A percentile compares a stretch with the other conserved stretches of the same genome.
Evolutionary conservation across 768 basidiomycete genomes (phyloP).

Genomic region (Auriscalpium microsporum): DNA sequence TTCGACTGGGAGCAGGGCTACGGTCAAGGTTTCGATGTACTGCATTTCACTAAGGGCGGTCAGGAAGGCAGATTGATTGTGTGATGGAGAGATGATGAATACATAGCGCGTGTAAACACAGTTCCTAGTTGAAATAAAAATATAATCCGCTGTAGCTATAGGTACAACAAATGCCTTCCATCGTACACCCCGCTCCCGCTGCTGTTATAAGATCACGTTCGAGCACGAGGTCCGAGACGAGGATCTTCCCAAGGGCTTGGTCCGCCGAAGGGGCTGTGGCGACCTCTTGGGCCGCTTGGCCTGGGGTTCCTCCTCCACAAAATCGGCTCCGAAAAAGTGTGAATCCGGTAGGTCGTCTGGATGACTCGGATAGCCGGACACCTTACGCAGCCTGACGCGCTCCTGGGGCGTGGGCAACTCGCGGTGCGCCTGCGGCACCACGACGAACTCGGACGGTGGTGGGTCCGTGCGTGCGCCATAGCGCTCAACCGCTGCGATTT

Average conservation of each 20-base stretch:
- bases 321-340: constrained; percentile 10
- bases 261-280: neutral
- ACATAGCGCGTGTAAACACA: no score
- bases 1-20: constrained; percentile 67
- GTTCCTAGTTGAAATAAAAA: no score
- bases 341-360: constrained; percentile 17
- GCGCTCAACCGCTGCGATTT: constrained; percentile 12
- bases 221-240: no score
- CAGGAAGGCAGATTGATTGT: neutral
- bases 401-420: constrained; percentile 17
- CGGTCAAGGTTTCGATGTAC: constrained; percentile 61
- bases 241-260: neutral
- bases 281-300: constrained; percentile 1
- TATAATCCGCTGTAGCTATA: no score
- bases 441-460: constrained; percentile 17
- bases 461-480: constrained; percentile 18
- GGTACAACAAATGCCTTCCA: no score
- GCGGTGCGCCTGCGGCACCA: constrained; percentile 1
- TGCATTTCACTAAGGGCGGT: constrained; percentile 30
- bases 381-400: constrained; percentile 14
- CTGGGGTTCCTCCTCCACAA: neutral
- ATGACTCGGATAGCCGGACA: constrained; percentile 1
- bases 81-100: neutral
- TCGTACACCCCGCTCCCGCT: no score
- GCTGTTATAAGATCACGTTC: no score